These are phyloP conservation scores for Letharia columbiana DNA, from an alignment of 495 filamentous ascomycete genomes.

Conservation along the genomic window DNA sequence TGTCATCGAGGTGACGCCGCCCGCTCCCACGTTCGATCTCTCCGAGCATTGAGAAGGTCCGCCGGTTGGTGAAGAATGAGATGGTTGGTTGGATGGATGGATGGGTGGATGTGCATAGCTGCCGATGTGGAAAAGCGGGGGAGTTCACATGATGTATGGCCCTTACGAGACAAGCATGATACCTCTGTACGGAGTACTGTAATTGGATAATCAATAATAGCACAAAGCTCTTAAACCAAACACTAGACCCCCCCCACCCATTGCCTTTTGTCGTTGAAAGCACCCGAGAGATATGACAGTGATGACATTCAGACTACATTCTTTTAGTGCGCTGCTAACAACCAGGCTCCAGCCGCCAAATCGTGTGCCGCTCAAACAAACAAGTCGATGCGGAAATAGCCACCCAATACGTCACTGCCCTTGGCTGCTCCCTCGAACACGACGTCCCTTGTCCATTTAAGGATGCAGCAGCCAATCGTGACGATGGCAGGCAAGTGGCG, in stretches of 20 bases:
- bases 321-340: too few relatives aligned
- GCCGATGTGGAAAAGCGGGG: background rate
- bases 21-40: slow-evolving; percentile 11
- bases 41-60: background rate
- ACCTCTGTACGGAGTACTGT: background rate
- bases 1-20: slow-evolving; percentile 30
- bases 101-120: background rate
- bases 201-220: background rate
- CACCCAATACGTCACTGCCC: too few relatives aligned
- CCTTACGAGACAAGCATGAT: slow-evolving; percentile 3
- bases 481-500: too few relatives aligned
- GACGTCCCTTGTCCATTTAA: too few relatives aligned
- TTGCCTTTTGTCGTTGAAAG: background rate
- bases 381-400: too few relatives aligned
- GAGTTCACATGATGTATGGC: background rate
- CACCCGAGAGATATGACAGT: background rate
- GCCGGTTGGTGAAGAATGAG: background rate
- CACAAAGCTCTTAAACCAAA: background rate
- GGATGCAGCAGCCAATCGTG: too few relatives aligned
- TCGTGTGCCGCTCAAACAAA: too few relatives aligned
- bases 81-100: background rate
- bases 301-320: too few relatives aligned
- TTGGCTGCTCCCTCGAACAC: too few relatives aligned
- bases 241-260: background rate
- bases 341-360: too few relatives aligned